Conservation (phyloP, 345 rosid genomes). For the Dimocarpus longan region DNA sequence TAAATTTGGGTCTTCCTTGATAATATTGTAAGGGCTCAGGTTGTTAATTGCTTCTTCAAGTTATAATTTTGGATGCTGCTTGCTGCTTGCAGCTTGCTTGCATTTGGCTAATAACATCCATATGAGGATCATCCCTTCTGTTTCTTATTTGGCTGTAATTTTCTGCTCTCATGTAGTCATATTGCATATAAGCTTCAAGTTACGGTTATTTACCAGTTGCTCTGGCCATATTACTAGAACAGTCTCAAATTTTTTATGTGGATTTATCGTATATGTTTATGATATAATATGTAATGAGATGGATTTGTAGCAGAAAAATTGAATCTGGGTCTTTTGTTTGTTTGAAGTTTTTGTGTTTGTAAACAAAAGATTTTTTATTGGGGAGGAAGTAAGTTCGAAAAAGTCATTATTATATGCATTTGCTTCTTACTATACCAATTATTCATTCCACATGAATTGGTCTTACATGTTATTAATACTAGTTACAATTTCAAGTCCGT, state of each 20-base stretch:
- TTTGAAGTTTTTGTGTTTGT: too few relatives aligned
- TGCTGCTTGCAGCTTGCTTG: too few relatives aligned
- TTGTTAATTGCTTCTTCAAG: not conserved
- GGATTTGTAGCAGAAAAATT: too few relatives aligned
- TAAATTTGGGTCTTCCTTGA: not conserved
- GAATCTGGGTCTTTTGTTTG: too few relatives aligned
- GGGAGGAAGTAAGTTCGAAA: conserved; percentile 40
- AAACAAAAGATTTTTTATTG: too few relatives aligned
- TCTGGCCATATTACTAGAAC: not conserved
- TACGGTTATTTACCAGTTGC: too few relatives aligned
- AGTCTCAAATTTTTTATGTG: too few relatives aligned
- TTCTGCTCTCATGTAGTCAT: not conserved
- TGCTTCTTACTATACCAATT: too few relatives aligned
- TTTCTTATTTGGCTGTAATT: not conserved
- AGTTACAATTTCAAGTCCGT: not conserved
- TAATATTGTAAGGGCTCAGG: not conserved
- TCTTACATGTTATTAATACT: not conserved
- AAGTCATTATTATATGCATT: not conserved
- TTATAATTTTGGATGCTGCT: not conserved
- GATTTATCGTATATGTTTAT: too few relatives aligned
- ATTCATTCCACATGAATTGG: not conserved
- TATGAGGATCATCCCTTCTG: not conserved
- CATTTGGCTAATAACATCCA: not conserved
- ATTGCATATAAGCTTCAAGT: not conserved
- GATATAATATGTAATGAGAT: too few relatives aligned